Evolutionary conservation across 139 green algal species (phyloP).

Genomic region (Volvox africanus): DNA sequence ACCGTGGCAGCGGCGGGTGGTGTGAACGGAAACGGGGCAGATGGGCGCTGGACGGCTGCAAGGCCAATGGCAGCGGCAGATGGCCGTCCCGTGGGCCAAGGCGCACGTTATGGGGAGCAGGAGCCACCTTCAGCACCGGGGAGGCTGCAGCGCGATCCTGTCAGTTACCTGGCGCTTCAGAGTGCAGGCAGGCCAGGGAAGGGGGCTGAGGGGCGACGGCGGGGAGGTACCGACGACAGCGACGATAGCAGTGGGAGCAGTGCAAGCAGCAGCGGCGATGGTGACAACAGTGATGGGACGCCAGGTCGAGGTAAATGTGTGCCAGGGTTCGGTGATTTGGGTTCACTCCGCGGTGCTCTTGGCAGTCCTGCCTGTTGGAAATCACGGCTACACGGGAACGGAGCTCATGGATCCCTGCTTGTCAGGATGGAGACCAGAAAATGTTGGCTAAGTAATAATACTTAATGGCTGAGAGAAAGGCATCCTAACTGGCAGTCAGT

Average conservation of each 20-base stretch:
- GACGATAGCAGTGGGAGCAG: not conserved
- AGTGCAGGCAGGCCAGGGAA: not conserved
- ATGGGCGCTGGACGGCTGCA: too few relatives aligned
- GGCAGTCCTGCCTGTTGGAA: too few relatives aligned
- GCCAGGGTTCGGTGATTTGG: too few relatives aligned
- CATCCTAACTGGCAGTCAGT: too few relatives aligned
- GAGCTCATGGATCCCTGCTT: too few relatives aligned
- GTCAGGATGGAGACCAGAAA: too few relatives aligned
- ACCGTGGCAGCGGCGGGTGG: not conserved
- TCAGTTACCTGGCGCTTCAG: not conserved
- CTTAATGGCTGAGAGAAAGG: too few relatives aligned
- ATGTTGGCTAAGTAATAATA: too few relatives aligned
- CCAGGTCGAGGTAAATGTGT: not conserved
- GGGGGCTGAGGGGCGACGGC: not conserved
- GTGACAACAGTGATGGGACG: conserved; percentile 1
- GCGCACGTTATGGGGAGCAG: not conserved
- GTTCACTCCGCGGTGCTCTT: too few relatives aligned
- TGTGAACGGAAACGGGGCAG: too few relatives aligned
- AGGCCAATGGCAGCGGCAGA: not conserved
- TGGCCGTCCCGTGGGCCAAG: not conserved
- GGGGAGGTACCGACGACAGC: not conserved
- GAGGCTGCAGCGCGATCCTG: conserved; percentile 16
- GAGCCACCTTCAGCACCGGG: conserved; percentile 15
- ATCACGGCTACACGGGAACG: too few relatives aligned
- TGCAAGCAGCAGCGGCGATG: not conserved